Conservation (phyloP, 495 filamentous ascomycete species). For the Glonium stellatum region DNA sequence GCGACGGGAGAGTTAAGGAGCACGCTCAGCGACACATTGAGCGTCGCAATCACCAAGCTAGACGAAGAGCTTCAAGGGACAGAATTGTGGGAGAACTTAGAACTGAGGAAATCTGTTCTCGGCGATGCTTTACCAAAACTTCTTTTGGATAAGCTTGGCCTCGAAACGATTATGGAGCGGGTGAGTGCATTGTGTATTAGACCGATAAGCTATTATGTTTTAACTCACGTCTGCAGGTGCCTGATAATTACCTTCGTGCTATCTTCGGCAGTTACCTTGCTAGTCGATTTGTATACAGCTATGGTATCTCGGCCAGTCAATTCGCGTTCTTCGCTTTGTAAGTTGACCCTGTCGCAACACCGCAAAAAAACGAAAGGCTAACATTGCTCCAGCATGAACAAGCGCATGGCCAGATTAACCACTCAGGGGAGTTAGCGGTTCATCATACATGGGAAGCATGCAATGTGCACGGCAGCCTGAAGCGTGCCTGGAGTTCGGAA, state of each 20-base stretch:
- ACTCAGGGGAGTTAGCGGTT: not conserved
- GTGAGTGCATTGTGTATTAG: conserved; percentile 44
- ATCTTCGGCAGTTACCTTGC: conserved; percentile 96
- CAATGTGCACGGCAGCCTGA: no score
- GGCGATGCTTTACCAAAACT: conserved; percentile 79
- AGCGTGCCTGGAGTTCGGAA: not conserved
- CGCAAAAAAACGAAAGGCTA: not conserved
- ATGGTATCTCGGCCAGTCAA: conserved; percentile 85
- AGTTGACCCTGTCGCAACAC: conserved; percentile 35
- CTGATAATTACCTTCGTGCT: conserved; percentile 82
- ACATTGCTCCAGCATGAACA: conserved; percentile 29
- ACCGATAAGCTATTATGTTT: conserved; percentile 19
- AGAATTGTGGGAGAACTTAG: conserved; percentile 79
- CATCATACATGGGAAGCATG: no score
- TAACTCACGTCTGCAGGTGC: conserved; percentile 49
- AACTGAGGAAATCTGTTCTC: conserved; percentile 69
- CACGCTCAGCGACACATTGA: conserved; percentile 80
- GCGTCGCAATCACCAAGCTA: conserved; percentile 82
- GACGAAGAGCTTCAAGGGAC: conserved; percentile 93
- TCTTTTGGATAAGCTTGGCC: conserved; percentile 79
- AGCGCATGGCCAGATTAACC: conserved; percentile 30
- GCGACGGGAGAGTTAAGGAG: conserved; percentile 70
- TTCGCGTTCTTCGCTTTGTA: conserved; percentile 99
- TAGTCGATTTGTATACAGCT: conserved; percentile 90
- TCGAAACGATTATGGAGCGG: conserved; percentile 76